Evolutionary conservation across 1,139 yeast species (phyloP).

Genomic region (Candida freyschussii): DNA sequence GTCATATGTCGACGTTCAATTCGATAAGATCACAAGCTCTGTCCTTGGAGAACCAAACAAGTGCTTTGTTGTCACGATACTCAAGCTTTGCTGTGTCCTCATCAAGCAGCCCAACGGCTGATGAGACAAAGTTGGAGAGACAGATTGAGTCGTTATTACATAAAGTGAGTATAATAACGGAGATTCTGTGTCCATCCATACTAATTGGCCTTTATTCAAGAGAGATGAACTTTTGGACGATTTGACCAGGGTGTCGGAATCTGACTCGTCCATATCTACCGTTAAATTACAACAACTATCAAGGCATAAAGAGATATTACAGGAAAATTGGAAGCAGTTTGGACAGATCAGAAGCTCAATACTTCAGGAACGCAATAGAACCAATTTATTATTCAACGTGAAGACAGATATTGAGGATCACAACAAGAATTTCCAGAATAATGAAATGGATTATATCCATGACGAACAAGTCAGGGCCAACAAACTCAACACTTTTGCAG

Average conservation of each 20-base stretch:
- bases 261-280: constrained; percentile 57
- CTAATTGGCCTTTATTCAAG: constrained; percentile 6
- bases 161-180: constrained; percentile 25
- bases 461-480: constrained; percentile 75
- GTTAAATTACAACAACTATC: constrained; percentile 77
- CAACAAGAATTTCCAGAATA: constrained; percentile 28
- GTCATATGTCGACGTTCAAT: constrained; percentile 38
- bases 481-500: constrained; percentile 70
- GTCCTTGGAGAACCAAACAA: constrained; percentile 52
- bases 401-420: constrained; percentile 58
- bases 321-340: constrained; percentile 65
- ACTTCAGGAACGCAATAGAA: constrained; percentile 69
- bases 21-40: constrained; percentile 52
- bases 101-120: constrained; percentile 41
- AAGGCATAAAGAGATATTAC: constrained; percentile 73
- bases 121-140: constrained; percentile 40
- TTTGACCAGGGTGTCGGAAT: constrained; percentile 44
- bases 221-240: constrained; percentile 38
- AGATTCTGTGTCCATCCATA: constrained; percentile 1
- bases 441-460: constrained; percentile 65
- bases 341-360: constrained; percentile 54
- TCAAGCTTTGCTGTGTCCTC: constrained; percentile 51
- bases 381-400: constrained; percentile 69
- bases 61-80: constrained; percentile 43
- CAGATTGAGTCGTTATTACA: constrained; percentile 39